A percentile compares a stretch with the other conserved stretches of the same genome.
Conservation (phyloP, 768 basidiomycete species). For the Trametes cingulata region DNA sequence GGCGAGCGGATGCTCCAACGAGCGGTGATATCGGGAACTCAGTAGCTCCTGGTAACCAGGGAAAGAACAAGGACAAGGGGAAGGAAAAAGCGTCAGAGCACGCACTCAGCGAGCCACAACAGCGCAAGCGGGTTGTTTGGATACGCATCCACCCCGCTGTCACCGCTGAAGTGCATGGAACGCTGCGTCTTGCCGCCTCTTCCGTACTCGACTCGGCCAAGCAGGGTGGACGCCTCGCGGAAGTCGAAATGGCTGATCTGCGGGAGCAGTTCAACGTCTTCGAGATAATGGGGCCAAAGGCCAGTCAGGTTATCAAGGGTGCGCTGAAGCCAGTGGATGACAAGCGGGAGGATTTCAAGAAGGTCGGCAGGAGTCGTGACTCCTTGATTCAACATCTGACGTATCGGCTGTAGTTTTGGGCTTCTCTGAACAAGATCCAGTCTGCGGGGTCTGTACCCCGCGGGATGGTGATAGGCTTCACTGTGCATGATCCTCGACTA, state of each 20-base stretch:
- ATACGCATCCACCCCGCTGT: conserved; percentile 77
- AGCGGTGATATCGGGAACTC: too few relatives aligned
- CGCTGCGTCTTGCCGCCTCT: conserved; percentile 54
- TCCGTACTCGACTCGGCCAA: conserved; percentile 42
- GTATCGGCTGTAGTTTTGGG: conserved; percentile 59
- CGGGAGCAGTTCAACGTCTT: conserved; percentile 74
- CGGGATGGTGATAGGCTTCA: conserved; percentile 77
- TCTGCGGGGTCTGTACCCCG: conserved; percentile 67
- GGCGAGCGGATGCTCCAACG: conserved; percentile 42
- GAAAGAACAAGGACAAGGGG: conserved; percentile 35
- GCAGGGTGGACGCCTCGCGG: conserved; percentile 27
- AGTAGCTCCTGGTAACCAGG: conserved; percentile 15
- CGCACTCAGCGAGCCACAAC: not conserved
- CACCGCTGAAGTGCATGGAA: conserved; percentile 54
- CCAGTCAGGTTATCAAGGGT: conserved; percentile 50
- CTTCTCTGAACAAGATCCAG: conserved; percentile 56
- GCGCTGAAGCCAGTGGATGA: conserved; percentile 51
- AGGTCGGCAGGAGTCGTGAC: conserved; percentile 41
- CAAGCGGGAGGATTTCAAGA: conserved; percentile 57
- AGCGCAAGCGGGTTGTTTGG: conserved; percentile 59
- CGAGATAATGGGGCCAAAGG: conserved; percentile 84
- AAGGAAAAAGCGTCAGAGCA: not conserved
- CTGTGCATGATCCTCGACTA: conserved; percentile 83
- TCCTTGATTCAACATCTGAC: not conserved
- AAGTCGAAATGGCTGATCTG: conserved; percentile 71